A percentile compares a stretch with the other conserved stretches of the same genome.
Conservation (phyloP, 2,329 filamentous ascomycete species). For the Aspergillus viridinutans region DNA sequence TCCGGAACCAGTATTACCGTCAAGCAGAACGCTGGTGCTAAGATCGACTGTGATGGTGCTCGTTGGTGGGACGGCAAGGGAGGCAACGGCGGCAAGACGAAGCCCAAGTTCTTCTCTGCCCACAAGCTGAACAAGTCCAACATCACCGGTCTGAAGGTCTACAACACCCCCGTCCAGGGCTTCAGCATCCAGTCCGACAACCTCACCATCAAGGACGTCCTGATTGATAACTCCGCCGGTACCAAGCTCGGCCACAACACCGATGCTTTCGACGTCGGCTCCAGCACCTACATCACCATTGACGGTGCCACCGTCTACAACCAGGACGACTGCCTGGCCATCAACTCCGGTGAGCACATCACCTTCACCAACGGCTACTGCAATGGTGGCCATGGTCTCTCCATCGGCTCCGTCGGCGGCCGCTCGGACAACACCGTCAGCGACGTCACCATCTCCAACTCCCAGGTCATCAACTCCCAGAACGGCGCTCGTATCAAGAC, state of each 20-base stretch:
- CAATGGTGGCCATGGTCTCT: conserved; percentile 48
- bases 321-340: conserved; percentile 58
- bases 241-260: conserved; percentile 48
- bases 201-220: conserved; percentile 50
- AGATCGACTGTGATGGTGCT: conserved; percentile 54
- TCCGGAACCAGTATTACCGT: conserved; percentile 55
- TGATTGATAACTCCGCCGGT: conserved; percentile 57
- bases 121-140: conserved; percentile 29
- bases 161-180: conserved; percentile 37
- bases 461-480: conserved; percentile 48
- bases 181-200: conserved; percentile 44
- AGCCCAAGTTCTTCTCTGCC: conserved; percentile 63
- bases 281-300: conserved; percentile 49
- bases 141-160: conserved; percentile 30
- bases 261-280: conserved; percentile 38
- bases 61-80: conserved; percentile 61
- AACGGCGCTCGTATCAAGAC: conserved; percentile 60
- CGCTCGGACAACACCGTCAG: conserved; percentile 53
- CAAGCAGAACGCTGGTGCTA: conserved; percentile 47
- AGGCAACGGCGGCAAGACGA: conserved; percentile 57
- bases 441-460: conserved; percentile 49
- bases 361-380: conserved; percentile 26
- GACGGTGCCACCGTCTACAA: conserved; percentile 51
- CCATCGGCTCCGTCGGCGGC: conserved; percentile 58
- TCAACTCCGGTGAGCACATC: conserved; percentile 51